These are phyloP conservation scores for Chaetomium tenue DNA, from an alignment of 495 filamentous ascomycete genomes.

Conservation along the genomic window DNA sequence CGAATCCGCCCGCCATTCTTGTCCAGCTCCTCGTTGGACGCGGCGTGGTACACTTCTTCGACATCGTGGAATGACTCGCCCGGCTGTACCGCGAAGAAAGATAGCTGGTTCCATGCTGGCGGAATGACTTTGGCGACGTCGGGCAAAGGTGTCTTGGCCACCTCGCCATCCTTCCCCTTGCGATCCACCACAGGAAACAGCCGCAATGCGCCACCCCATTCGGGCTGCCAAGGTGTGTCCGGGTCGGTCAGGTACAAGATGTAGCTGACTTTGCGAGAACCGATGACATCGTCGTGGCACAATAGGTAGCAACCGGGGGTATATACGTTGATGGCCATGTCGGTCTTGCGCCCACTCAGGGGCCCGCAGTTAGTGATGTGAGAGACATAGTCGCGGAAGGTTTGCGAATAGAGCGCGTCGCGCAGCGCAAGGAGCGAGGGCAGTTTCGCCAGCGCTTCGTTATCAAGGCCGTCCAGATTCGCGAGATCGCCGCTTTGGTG, in stretches of 20 bases:
- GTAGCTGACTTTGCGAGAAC: conserved; percentile 87
- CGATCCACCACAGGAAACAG: conserved; percentile 73
- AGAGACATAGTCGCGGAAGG: conserved; percentile 85
- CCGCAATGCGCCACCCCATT: conserved; percentile 92
- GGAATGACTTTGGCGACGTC: conserved; percentile 76
- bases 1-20: conserved; percentile 70
- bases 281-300: conserved; percentile 98
- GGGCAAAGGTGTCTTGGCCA: conserved; percentile 71
- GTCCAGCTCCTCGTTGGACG: conserved; percentile 50
- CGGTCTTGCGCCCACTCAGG: conserved; percentile 89
- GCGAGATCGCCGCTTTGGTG: conserved; percentile 97
- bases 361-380: conserved; percentile 79
- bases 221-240: conserved; percentile 81
- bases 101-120: conserved; percentile 94
- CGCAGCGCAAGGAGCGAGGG: conserved; percentile 83
- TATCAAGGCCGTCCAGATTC: conserved; percentile 90
- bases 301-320: conserved; percentile 93
- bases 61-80: conserved; percentile 98
- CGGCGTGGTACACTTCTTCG: conserved; percentile 85
- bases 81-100: conserved; percentile 96
- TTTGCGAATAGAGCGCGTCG: conserved; percentile 86
- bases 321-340: conserved; percentile 99
- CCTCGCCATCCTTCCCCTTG: conserved; percentile 63
- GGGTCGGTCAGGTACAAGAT: conserved; percentile 96
- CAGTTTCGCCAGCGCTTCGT: conserved; percentile 73